phyloP scores from a whole-genome alignment of 371 early-diverging fungal species.

The Mucor velutinosus region DNA sequence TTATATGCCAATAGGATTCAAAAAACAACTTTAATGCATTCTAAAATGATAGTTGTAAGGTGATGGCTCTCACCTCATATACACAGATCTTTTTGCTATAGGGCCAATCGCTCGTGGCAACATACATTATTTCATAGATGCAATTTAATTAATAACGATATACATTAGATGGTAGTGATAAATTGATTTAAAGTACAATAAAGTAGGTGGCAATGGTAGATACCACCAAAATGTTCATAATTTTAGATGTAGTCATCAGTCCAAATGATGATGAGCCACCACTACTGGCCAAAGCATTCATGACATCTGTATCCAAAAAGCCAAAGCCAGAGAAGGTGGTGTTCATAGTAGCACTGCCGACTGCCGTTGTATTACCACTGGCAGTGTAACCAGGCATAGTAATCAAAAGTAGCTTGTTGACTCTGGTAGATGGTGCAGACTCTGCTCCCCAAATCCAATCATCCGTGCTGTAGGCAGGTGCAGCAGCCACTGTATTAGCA shows the following conservation, averaged over 20 bases:
- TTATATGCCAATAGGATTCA: too few species aligned
- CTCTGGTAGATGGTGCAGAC: conserved; percentile 7
- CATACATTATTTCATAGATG: too few species aligned
- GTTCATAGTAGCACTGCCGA: neutral
- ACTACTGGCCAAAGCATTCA: conserved; percentile 28
- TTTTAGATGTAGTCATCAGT: neutral
- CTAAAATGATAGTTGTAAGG: too few species aligned
- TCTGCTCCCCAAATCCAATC: conserved; percentile 36
- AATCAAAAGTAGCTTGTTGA: conserved; percentile 18
- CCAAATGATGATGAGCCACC: neutral
- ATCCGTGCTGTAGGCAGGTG: conserved; percentile 9
- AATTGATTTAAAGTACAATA: neutral
- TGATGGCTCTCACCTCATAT: too few species aligned
- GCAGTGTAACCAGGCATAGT: conserved; percentile 26
- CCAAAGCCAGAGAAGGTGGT: conserved; percentile 34
- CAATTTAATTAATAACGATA: too few species aligned
- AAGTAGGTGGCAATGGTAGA: neutral
- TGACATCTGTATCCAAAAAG: conserved; percentile 45
- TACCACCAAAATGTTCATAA: neutral
- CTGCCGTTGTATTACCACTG: neutral
- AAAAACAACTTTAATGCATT: too few species aligned
- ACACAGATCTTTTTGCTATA: too few species aligned
- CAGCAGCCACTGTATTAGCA: conserved; percentile 1
- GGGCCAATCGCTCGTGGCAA: too few species aligned
- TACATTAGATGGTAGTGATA: neutral